A percentile compares a stretch with the other conserved stretches of the same genome.
phyloP scores from a whole-genome alignment of 257 asterid genomes.

The Rauvolfia tetraphylla region DNA sequence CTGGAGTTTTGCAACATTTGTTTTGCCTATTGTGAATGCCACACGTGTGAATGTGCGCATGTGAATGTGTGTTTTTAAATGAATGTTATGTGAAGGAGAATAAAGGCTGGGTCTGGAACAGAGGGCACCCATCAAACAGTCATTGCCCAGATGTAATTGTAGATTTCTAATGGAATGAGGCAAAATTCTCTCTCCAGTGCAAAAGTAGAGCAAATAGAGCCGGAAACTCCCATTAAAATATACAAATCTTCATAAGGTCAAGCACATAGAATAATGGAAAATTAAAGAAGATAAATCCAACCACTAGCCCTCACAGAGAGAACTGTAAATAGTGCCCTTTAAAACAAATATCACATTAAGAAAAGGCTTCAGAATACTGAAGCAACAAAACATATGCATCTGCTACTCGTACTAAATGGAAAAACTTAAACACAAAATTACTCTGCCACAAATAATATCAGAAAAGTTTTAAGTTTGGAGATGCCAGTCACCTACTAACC shows the following conservation, averaged over 20 bases:
- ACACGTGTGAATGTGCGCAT: too few relatives aligned
- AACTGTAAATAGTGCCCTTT: neutral
- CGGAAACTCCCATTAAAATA: too few relatives aligned
- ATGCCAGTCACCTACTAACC: constrained; percentile 32
- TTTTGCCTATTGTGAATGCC: too few relatives aligned
- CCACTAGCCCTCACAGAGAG: neutral
- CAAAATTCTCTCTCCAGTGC: too few relatives aligned
- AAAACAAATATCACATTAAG: neutral
- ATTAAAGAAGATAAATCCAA: neutral
- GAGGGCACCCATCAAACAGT: neutral
- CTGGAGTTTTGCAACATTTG: too few relatives aligned
- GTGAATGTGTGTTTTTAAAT: too few relatives aligned
- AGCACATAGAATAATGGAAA: too few relatives aligned
- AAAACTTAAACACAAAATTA: neutral
- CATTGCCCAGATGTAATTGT: neutral
- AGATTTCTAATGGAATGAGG: too few relatives aligned
- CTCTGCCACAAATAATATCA: neutral
- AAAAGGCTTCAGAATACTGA: neutral
- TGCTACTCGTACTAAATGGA: neutral
- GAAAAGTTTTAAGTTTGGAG: neutral
- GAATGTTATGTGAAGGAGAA: too few relatives aligned
- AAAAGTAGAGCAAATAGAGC: too few relatives aligned
- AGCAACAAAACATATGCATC: neutral
- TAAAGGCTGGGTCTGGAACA: neutral
- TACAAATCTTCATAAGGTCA: too few relatives aligned